Evolutionary conservation across 441 rosid species (phyloP).

Genomic region (Gossypium lobatum): DNA sequence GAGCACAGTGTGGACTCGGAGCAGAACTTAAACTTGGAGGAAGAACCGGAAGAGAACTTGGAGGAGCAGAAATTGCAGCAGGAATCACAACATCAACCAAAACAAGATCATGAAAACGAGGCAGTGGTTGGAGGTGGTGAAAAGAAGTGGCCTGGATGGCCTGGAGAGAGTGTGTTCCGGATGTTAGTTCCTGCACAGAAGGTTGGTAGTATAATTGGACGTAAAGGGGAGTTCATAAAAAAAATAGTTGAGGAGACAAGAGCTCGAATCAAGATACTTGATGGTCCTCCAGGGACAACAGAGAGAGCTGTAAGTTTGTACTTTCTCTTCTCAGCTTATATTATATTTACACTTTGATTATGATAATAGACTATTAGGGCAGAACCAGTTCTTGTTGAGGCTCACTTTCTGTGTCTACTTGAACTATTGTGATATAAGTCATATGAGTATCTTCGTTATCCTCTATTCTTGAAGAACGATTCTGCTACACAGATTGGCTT

Average conservation of each 20-base stretch:
- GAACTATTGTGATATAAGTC: neutral
- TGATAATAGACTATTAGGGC: neutral
- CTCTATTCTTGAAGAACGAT: neutral
- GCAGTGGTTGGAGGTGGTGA: constrained; percentile 47
- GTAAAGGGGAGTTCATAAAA: constrained; percentile 94
- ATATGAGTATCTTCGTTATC: neutral
- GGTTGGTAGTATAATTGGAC: constrained; percentile 97
- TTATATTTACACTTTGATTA: neutral
- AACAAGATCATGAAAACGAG: constrained; percentile 38
- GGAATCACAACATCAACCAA: constrained; percentile 29
- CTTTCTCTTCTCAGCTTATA: constrained; percentile 9
- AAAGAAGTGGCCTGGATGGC: constrained; percentile 99
- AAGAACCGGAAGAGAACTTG: neutral
- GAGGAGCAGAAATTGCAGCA: constrained; percentile 27
- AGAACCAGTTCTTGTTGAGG: constrained; percentile 1
- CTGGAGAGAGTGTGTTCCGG: constrained; percentile 96
- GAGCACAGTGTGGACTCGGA: neutral
- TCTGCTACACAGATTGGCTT: neutral
- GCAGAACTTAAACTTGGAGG: constrained; percentile 4
- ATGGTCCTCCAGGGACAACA: constrained; percentile 96
- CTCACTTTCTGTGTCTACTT: neutral
- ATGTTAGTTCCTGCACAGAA: constrained; percentile 98
- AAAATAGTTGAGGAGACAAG: constrained; percentile 97
- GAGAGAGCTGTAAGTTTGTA: constrained; percentile 93
- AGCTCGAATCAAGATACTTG: constrained; percentile 94